Evolutionary conservation across 2,329 filamentous ascomycete genomes (phyloP), one percentile per base, ranked within the genome.

Genomic region (Metarhizium brunneum): DNA sequence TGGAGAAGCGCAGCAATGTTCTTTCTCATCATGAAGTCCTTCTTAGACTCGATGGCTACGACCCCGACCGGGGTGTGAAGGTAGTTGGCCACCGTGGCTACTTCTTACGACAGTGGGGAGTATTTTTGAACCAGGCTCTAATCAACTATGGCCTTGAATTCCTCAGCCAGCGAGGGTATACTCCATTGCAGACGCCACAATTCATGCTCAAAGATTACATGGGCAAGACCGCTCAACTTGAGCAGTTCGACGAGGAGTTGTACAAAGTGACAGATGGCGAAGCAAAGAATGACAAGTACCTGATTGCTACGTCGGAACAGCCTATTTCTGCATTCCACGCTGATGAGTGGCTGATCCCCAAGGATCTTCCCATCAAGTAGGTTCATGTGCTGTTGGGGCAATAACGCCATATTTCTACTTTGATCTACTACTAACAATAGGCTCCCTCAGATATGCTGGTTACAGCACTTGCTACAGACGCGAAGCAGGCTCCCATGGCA

Each of bases 11-110:
- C 64, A 42, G 52, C 10, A 80, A 87, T 56, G 77, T 82, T 59
- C 86, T 97, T 59, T 96, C 92, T 53, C 94, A 99, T 71, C 94
- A 99, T 72, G 92, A 97, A 69, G 91, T 99, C 54, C 83, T 97
- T 58, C 84, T 86, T 57, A 83, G 90, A 63, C 76, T 97, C 60
- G 90, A 94, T 64, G 92, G 92, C 54, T 96, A 95, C 68, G 94
- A 97, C 69, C 88, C 90, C 1, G 90, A 96, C 67, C 86, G 94
- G 61, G 91, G 91, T 62, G 88, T 91, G 61, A 97, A 97, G 78
- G 83, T 97, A 60, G 92, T 95, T 48, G 92, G 94, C 53, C 92
- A 97, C 73, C 82, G 92, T 64, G 92, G 92, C 43, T 97, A 97
- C 76, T 96, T 92, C 74, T 74, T 97, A 65, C 90, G 85, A 56